phyloP scores from a whole-genome alignment of 2,329 filamentous ascomycete genomes.

The Calonectria fujianensis region DNA sequence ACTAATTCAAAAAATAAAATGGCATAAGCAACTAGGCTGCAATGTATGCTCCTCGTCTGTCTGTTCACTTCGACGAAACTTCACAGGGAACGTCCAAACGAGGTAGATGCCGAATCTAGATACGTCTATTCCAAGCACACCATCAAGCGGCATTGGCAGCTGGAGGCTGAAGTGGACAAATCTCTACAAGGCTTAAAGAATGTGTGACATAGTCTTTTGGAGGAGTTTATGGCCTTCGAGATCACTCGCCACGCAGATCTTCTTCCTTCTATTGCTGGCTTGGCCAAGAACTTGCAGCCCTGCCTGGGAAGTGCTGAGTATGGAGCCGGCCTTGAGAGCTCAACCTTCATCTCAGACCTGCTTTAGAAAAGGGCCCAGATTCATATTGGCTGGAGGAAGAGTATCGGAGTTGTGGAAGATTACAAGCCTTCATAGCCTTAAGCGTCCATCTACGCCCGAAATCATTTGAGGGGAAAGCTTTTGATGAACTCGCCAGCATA shows the following conservation, averaged over 20 bases:
- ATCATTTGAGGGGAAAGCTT: neutral
- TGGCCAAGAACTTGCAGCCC: conserved; percentile 2
- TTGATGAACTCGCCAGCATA: neutral
- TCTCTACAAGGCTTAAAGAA: neutral
- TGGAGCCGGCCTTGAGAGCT: neutral
- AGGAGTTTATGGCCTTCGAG: neutral
- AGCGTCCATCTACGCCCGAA: neutral
- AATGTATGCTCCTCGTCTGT: neutral
- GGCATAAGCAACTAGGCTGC: neutral
- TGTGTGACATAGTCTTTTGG: neutral
- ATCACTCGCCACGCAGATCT: conserved; percentile 2
- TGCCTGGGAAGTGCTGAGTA: neutral
- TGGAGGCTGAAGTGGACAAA: neutral
- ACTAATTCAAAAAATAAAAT: neutral
- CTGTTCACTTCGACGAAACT: neutral
- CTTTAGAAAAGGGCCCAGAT: neutral
- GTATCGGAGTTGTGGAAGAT: neutral
- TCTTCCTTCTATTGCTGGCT: conserved; percentile 1
- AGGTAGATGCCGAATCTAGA: neutral
- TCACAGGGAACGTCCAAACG: neutral
- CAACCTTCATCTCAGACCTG: neutral
- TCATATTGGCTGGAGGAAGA: neutral
- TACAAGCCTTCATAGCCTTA: neutral
- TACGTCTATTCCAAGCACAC: neutral
- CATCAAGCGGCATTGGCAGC: neutral